Conservation (phyloP, 768 basidiomycete species). For the Suillus americanus region DNA sequence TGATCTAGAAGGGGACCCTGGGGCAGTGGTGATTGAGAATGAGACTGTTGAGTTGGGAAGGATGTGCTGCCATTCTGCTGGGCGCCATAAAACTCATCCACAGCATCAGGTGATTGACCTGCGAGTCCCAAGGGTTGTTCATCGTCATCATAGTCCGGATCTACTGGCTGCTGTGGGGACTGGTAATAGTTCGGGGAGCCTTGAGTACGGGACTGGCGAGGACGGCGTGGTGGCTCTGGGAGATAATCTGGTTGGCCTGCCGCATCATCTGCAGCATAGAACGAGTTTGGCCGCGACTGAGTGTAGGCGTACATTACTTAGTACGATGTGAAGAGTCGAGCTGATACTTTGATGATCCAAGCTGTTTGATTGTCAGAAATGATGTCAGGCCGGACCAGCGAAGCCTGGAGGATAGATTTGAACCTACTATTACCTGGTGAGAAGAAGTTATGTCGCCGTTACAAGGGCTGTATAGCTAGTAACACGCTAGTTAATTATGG, state of each 20-base stretch:
- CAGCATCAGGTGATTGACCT: constrained; percentile 33
- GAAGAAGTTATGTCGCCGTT: background rate
- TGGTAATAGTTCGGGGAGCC: constrained; percentile 19
- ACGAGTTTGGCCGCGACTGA: constrained; percentile 36
- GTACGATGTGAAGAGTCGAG: background rate
- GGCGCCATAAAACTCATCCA: constrained; percentile 40
- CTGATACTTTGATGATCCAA: background rate
- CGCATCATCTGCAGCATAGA: constrained; percentile 29
- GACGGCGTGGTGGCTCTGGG: constrained; percentile 11
- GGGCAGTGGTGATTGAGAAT: constrained; percentile 56
- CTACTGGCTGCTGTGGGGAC: constrained; percentile 24
- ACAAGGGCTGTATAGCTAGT: background rate
- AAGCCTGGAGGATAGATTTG: background rate
- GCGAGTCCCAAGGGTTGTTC: constrained; percentile 36
- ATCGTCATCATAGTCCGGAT: constrained; percentile 39
- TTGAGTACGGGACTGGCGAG: constrained; percentile 21
- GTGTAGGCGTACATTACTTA: constrained; percentile 31
- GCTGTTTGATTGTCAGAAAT: background rate
- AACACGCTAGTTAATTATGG: background rate
- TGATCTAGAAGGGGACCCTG: constrained; percentile 77
- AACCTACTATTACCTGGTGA: background rate
- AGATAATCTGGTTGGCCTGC: constrained; percentile 11
- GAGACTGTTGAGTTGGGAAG: constrained; percentile 48
- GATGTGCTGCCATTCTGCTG: constrained; percentile 16
- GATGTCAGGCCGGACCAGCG: background rate